Evolutionary conservation across 2,329 filamentous ascomycete genomes (phyloP), one percentile per base, ranked within the genome.

Genomic region (Diaporthe amygdali): DNA sequence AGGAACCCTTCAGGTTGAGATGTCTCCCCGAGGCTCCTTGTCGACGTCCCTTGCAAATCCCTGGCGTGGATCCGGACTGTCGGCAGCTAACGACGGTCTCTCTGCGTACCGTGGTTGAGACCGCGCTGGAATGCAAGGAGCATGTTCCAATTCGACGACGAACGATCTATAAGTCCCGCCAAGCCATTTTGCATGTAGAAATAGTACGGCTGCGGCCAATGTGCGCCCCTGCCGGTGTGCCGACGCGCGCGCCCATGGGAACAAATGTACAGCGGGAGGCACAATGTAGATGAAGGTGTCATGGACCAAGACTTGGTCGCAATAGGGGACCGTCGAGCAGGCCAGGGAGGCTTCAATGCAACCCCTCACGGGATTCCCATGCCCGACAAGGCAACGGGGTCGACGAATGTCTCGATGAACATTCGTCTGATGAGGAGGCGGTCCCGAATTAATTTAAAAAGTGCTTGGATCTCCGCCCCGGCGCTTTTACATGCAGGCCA

Each of bases 381-480:
- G 44, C 59, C 59, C 41, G 59, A 63, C 59, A 47, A 5, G 59
- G 44, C 59, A n/a, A 47, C 25, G 59, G 32, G 20, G 37, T 44
- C 34, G 54, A 44, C 8, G 30, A 17, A 15, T 7, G 49, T 17
- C 49, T 30, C 49, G 49, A 52, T 20, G 49, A 32, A n/a, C 49
- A 8, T n/a, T 30, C 27, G n/a, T 47, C 56, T n/a, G 41, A 30
- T 63, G 56, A 63, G 41, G 56, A 63, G 59, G 12, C 20, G 59
- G 59, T 63, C 59, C 59, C 59, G 59, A 63, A 41, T 64, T 64
- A 64, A 64, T 64, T 49, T 64, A 49, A 64, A 64, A 64, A 27
- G 3, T 64, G 44, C 59, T 47, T 63, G 59, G 56, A 47, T 63
- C 56, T 63, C 56, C 25, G 56, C 56, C 22, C 56, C 56, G 56